Conservation (phyloP, 2,329 filamentous ascomycete genomes). For the Cyanodermella asteris region DNA sequence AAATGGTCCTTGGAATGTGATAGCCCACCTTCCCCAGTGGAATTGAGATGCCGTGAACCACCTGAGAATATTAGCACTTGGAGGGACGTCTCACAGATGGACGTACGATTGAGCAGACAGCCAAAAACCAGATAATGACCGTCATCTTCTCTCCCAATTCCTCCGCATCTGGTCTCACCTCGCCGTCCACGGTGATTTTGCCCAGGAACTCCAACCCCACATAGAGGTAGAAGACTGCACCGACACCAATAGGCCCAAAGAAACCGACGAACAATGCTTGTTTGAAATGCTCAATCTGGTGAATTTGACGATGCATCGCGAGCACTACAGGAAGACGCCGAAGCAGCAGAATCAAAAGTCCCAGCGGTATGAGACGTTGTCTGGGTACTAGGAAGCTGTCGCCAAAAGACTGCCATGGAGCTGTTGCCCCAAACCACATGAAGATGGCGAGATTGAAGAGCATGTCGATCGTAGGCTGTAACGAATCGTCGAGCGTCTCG, state of each 20-base stretch:
- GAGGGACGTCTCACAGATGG: neutral
- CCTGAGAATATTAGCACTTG: constrained; percentile 16
- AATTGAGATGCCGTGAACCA: constrained; percentile 65
- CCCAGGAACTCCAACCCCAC: constrained; percentile 54
- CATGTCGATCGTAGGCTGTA: constrained; percentile 93
- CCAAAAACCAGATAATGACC: constrained; percentile 69
- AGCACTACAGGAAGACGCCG: constrained; percentile 59
- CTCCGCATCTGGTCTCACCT: constrained; percentile 41
- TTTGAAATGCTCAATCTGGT: constrained; percentile 49
- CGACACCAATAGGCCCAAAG: constrained; percentile 81
- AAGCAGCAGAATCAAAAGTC: constrained; percentile 53
- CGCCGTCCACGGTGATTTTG: constrained; percentile 33
- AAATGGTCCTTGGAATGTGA: constrained; percentile 23
- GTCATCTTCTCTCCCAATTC: constrained; percentile 42
- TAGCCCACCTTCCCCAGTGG: constrained; percentile 36
- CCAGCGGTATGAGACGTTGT: constrained; percentile 50
- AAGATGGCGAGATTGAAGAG: constrained; percentile 74
- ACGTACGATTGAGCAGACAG: constrained; percentile 61
- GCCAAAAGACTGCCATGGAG: constrained; percentile 55
- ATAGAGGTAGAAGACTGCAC: constrained; percentile 77
- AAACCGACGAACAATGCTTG: constrained; percentile 79
- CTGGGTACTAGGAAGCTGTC: constrained; percentile 48
- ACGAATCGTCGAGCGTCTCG: constrained; percentile 69
- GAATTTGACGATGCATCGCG: constrained; percentile 50
- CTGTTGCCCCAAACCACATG: constrained; percentile 74